Percentiles rank a stretch among this genome's conserved stretches.
These are phyloP conservation scores for Talaromyces pinophilus DNA, from an alignment of 2,329 filamentous ascomycete genomes.

Conservation along the genomic window DNA sequence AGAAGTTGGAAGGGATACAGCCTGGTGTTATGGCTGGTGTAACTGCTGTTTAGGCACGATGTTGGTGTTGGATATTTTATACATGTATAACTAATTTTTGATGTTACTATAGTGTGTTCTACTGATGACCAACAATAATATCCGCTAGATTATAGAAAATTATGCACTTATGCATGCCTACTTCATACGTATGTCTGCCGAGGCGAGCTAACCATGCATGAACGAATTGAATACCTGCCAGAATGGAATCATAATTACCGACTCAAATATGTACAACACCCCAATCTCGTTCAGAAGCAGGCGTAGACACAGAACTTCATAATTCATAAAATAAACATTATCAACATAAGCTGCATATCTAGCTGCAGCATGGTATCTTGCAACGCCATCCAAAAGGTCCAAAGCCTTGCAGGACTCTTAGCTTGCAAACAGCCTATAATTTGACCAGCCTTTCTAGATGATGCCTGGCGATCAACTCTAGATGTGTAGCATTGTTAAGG, in stretches of 20 bases:
- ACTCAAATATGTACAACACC: neutral
- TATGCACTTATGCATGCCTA: neutral
- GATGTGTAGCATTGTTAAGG: slow-evolving; percentile 14
- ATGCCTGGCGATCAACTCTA: slow-evolving; percentile 16
- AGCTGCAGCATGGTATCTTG: neutral
- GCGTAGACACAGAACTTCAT: slow-evolving; percentile 9
- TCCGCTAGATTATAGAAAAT: neutral
- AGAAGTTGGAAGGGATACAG: neutral
- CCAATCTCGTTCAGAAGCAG: neutral
- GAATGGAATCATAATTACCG: neutral
- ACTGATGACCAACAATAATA: neutral
- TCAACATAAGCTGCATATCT: slow-evolving; percentile 9
- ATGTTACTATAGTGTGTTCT: neutral
- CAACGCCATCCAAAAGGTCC: neutral
- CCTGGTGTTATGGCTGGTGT: slow-evolving; percentile 9
- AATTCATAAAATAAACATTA: slow-evolving; percentile 21
- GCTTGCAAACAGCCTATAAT: neutral
- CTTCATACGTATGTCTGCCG: neutral
- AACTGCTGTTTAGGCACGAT: neutral
- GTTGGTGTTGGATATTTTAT: neutral
- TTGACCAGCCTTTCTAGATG: slow-evolving; percentile 20
- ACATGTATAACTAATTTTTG: neutral
- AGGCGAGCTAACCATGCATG: neutral
- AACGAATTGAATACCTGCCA: neutral
- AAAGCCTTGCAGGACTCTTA: neutral